Evolutionary conservation across 371 early-diverging fungal genomes (phyloP), one percentile per base, ranked within the genome.

Genomic region (Blakeslea trispora): DNA sequence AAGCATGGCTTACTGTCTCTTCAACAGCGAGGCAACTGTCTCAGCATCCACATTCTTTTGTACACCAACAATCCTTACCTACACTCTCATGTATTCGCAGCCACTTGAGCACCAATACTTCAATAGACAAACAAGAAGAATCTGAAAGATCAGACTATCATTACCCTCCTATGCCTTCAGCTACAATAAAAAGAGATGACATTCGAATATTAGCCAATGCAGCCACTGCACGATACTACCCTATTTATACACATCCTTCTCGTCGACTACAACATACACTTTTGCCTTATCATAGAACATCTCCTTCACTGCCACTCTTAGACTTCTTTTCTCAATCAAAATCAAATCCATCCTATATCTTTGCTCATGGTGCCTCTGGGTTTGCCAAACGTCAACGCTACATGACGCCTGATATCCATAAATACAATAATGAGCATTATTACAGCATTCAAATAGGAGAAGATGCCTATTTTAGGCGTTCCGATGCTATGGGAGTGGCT

Each of bases 391-490:
- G 81, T 0, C 37, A 37, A 37, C 37, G 37, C 14, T 37, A 37
- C 37, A 37, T 11, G 11, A 37, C 37, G 80, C 70, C 22, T 68
- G 74, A 50, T 28, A 40, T 3, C n/a, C 54, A 21, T 56, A 63
- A 49, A 59, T 75, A 22, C 84, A 76, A 49, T 77, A 79, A 43
- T 18, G 19, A 88, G 82, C 60, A 81, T 90, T 91, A 88, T 64
- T 86, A 88, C n/a, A 86, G 84, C 57, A 66, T 84, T 45, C 82
- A 91, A 69, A 82, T 90, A 59, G 93, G 93, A 19, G 92, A 93
- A 57, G 93, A 93, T 61, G 87, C 91, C 10, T 91, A 87, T 62
- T 93, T 93, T 66, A 67, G 77, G 54, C 76, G 93, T 34, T 67
- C 75, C 24, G 92, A 91, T 57, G 86, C 92, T 7, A 64, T 92